Evolutionary conservation across 1,284 basidiomycete species (phyloP).

Genomic region (Naganishia sp.): DNA sequence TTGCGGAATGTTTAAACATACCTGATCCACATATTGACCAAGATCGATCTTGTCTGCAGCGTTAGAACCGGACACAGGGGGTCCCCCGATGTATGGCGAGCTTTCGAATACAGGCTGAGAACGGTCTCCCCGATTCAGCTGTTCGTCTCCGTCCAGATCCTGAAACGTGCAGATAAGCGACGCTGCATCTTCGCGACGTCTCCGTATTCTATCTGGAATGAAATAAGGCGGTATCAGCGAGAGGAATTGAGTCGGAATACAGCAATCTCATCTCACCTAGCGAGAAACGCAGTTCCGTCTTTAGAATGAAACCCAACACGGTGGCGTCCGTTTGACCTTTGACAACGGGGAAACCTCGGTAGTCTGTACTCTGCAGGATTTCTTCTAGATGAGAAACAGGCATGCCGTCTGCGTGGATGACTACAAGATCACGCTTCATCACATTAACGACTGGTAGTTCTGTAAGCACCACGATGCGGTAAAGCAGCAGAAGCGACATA

Average conservation of each 20-base stretch:
- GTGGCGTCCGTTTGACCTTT: slow-evolving; percentile 58
- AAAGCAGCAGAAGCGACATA: slow-evolving; percentile 45
- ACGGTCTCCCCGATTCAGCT: background rate
- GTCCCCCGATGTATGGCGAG: background rate
- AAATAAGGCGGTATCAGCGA: too few species aligned
- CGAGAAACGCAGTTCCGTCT: slow-evolving; percentile 80
- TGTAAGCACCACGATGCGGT: background rate
- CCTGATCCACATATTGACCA: slow-evolving; percentile 90
- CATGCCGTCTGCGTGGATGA: slow-evolving; percentile 74
- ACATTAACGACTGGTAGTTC: slow-evolving; percentile 70
- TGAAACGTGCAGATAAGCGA: slow-evolving; percentile 70
- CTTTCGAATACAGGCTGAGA: background rate
- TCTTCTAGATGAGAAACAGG: slow-evolving; percentile 59
- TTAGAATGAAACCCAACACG: slow-evolving; percentile 84
- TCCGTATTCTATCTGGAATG: slow-evolving; percentile 63
- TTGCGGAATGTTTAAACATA: slow-evolving; percentile 48
- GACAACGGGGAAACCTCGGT: slow-evolving; percentile 91
- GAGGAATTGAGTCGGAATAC: background rate
- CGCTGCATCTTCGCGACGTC: slow-evolving; percentile 11
- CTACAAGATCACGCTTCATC: slow-evolving; percentile 78
- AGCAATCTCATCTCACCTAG: slow-evolving; percentile 61
- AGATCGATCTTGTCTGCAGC: slow-evolving; percentile 62
- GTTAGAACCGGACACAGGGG: background rate
- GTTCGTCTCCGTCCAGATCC: slow-evolving; percentile 41
- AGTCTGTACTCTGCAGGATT: slow-evolving; percentile 67